These are phyloP conservation scores for Sphagnum tenellum DNA, from an alignment of 225 moss, liverwort and hornwort genomes.

Conservation along the genomic window DNA sequence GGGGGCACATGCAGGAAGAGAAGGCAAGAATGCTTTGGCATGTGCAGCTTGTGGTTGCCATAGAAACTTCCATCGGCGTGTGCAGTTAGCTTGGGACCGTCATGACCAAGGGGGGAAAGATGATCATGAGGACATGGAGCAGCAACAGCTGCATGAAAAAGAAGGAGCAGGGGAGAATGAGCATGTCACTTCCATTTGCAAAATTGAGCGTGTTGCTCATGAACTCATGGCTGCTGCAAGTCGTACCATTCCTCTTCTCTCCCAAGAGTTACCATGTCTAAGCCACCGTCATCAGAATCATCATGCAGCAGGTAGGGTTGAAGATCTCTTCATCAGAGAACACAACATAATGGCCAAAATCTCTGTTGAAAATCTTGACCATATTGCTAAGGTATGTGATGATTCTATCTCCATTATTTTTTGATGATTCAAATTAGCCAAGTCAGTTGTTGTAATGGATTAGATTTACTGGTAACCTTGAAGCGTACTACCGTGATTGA, in stretches of 20 bases:
- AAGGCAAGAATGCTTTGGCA: not conserved
- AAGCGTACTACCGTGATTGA: too few species aligned
- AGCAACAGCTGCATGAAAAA: not conserved
- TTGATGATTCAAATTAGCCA: too few species aligned
- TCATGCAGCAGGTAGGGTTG: not conserved
- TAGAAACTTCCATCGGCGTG: not conserved
- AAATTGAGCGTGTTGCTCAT: not conserved
- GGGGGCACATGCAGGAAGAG: not conserved
- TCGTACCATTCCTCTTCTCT: not conserved
- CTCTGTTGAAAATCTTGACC: not conserved
- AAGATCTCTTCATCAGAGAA: not conserved
- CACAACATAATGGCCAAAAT: not conserved
- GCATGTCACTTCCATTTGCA: not conserved
- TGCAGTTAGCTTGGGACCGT: not conserved
- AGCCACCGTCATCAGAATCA: not conserved
- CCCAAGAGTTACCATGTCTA: not conserved
- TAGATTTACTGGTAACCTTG: too few species aligned
- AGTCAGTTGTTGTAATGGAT: too few species aligned
- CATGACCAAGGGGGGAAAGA: not conserved
- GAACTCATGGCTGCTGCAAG: not conserved
- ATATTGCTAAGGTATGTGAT: not conserved
- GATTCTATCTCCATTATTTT: not conserved
- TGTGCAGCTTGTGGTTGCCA: constrained; percentile 2
- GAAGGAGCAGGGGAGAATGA: not conserved
- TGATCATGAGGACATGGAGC: too few species aligned